These are phyloP conservation scores for Pyrenophora graminea DNA, from an alignment of 2,329 filamentous ascomycete species.

Conservation along the genomic window DNA sequence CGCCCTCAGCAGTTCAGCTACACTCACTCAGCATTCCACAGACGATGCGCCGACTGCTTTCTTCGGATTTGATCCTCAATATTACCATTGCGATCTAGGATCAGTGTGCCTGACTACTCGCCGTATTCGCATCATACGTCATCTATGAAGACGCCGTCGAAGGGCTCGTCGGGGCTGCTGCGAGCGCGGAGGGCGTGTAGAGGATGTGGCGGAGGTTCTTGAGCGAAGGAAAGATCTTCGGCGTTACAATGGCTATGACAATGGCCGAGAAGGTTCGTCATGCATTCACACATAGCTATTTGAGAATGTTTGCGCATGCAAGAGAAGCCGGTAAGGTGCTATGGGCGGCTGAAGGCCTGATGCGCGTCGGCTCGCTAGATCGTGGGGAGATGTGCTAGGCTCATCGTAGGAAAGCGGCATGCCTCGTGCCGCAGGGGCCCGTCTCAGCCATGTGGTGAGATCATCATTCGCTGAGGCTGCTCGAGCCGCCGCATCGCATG, in stretches of 20 bases:
- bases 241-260: too few species aligned
- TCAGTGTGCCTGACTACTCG: too few species aligned
- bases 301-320: too few species aligned
- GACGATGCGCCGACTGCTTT: constrained; percentile 69
- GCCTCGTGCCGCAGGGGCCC: constrained; percentile 8
- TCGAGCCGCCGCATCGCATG: not conserved
- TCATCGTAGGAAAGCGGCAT: not conserved
- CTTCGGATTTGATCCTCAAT: constrained; percentile 49
- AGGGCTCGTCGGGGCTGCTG: constrained; percentile 24
- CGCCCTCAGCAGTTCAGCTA: too few species aligned
- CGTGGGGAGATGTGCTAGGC: not conserved
- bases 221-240: too few species aligned
- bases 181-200: too few species aligned
- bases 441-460: constrained; percentile 23
- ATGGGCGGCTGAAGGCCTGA: too few species aligned
- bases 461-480: constrained; percentile 25
- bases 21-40: constrained; percentile 65
- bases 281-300: too few species aligned
- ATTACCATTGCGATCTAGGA: constrained; percentile 50
- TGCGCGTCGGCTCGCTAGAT: constrained; percentile 15
- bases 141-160: constrained; percentile 68
- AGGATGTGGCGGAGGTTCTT: too few species aligned
- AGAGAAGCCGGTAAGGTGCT: too few species aligned
- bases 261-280: too few species aligned
- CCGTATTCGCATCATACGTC: constrained; percentile 46